Percentiles rank a stretch among this genome's conserved stretches.
Evolutionary conservation across 805 yeast genomes (phyloP).

Genomic region (Myxozyma geophila): DNA sequence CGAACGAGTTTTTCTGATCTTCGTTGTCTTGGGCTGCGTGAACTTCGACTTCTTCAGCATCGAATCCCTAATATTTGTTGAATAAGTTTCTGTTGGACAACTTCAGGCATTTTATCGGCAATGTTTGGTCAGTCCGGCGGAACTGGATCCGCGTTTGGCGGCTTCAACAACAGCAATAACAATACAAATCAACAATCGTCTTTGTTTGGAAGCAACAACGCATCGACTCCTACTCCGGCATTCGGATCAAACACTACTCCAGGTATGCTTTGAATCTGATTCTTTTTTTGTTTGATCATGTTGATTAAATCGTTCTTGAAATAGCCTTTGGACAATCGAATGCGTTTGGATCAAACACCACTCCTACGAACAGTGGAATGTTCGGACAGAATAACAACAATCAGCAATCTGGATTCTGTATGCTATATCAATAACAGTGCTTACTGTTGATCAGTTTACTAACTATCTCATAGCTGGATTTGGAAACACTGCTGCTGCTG

Average conservation of each 20-base stretch:
- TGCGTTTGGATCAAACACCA: slow-evolving; percentile 18
- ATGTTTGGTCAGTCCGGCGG: slow-evolving; percentile 36
- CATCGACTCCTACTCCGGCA: slow-evolving; percentile 20
- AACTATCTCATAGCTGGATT: slow-evolving; percentile 28
- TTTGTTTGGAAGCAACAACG: slow-evolving; percentile 23
- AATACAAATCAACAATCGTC: slow-evolving; percentile 21
- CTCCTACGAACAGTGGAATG: slow-evolving; percentile 36
- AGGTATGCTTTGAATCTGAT: slow-evolving; percentile 12
- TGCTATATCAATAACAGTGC: not conserved
- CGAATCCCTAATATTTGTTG: not conserved
- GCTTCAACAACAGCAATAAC: slow-evolving; percentile 31
- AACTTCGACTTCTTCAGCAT: not conserved
- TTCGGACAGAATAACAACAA: slow-evolving; percentile 50
- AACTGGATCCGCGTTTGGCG: slow-evolving; percentile 36
- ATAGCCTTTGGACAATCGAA: slow-evolving; percentile 17
- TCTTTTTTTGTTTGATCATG: not conserved
- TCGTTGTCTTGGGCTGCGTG: not conserved
- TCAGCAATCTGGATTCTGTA: slow-evolving; percentile 34
- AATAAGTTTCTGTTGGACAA: not conserved
- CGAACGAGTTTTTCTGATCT: slow-evolving; percentile 1
- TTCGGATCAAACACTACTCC: slow-evolving; percentile 24
- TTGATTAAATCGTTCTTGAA: not conserved
- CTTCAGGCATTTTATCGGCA: not conserved
- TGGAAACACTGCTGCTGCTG: slow-evolving; percentile 12
- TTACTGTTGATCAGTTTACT: slow-evolving; percentile 1